These are phyloP conservation scores for Microcera coccophila DNA, from an alignment of 2,329 filamentous ascomycete genomes.

Conservation along the genomic window DNA sequence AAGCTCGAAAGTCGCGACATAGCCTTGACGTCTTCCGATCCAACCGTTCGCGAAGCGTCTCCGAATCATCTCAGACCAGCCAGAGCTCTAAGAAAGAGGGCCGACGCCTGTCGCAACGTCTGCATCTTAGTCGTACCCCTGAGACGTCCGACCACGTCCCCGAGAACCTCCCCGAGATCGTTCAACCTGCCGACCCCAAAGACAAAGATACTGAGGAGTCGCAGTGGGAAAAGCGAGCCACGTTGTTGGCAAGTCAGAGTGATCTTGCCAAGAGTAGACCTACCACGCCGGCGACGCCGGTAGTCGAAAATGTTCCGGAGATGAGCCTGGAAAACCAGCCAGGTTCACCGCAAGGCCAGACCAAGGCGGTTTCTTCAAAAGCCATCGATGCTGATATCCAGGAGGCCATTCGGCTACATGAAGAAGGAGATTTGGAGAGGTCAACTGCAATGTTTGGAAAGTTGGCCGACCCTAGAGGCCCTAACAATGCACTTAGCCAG, in stretches of 20 bases:
- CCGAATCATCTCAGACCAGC: conserved; percentile 41
- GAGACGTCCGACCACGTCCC: conserved; percentile 72
- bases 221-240: conserved; percentile 90
- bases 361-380: conserved; percentile 43
- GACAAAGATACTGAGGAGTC: conserved; percentile 55
- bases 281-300: conserved; percentile 31
- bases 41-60: conserved; percentile 47
- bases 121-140: conserved; percentile 60
- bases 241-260: conserved; percentile 70
- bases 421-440: conserved; percentile 70
- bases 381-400: conserved; percentile 72
- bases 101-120: conserved; percentile 62
- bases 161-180: conserved; percentile 71
- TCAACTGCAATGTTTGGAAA: conserved; percentile 83
- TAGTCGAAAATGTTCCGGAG: conserved; percentile 24
- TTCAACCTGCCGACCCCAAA: conserved; percentile 41
- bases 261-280: conserved; percentile 45
- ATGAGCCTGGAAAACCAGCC: conserved; percentile 22
- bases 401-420: conserved; percentile 91
- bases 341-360: conserved; percentile 14
- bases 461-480: conserved; percentile 76
- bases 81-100: conserved; percentile 29
- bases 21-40: conserved; percentile 46
- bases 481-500: conserved; percentile 91
- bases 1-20: conserved; percentile 34